Conservation (phyloP, 768 basidiomycete species). For the Leccinum disarticulatum region DNA sequence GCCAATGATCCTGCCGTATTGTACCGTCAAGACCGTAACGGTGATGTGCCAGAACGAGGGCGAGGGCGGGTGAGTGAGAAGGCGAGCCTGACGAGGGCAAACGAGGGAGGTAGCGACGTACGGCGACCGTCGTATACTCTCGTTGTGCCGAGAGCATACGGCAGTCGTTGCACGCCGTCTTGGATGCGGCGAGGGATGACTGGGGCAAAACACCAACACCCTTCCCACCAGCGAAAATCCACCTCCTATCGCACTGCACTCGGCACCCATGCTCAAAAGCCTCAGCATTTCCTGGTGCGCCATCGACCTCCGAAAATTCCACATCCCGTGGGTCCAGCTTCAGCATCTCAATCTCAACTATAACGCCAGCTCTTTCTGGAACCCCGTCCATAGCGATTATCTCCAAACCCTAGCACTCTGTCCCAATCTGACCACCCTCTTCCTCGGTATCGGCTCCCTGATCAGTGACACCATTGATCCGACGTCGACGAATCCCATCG, state of each 20-base stretch:
- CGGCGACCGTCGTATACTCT: no score
- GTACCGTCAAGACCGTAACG: no score
- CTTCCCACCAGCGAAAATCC: constrained; percentile 28
- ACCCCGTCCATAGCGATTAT: constrained; percentile 30
- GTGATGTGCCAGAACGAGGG: no score
- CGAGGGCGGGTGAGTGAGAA: no score
- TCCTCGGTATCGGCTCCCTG: constrained; percentile 24
- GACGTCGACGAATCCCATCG: background rate
- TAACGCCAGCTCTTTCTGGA: constrained; percentile 31
- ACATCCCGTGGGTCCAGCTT: constrained; percentile 31
- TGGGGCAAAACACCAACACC: constrained; percentile 24
- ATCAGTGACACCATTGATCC: constrained; percentile 18
- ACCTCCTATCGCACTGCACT: constrained; percentile 24
- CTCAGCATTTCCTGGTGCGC: constrained; percentile 29
- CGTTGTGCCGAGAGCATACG: no score
- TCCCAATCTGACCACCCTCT: constrained; percentile 29
- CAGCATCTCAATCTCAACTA: constrained; percentile 29
- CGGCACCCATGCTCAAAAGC: constrained; percentile 29
- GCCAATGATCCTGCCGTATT: no score
- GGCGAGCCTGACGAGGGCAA: no score
- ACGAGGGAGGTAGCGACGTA: no score
- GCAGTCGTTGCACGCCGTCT: no score
- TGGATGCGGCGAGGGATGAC: no score
- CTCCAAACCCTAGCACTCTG: constrained; percentile 24
- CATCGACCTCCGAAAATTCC: constrained; percentile 28